Evolutionary conservation across 2,329 filamentous ascomycete species (phyloP).

Genomic region (Cordyceps militaris): DNA sequence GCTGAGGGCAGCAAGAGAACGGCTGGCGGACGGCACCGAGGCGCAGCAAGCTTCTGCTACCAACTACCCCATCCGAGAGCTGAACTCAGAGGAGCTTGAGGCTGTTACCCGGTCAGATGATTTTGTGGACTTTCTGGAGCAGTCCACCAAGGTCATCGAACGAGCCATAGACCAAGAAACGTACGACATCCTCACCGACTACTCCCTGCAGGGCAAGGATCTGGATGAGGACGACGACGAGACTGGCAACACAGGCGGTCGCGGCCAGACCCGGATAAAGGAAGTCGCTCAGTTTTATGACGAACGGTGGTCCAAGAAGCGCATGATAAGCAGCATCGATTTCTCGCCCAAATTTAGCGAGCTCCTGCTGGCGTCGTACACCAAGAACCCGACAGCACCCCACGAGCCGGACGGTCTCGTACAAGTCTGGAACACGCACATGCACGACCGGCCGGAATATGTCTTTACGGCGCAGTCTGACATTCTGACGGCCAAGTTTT

Average conservation of each 20-base stretch:
- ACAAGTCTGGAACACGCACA: constrained; percentile 94
- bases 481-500: constrained; percentile 91
- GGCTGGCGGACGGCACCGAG: constrained; percentile 39
- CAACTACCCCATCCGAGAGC: constrained; percentile 70
- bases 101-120: constrained; percentile 89
- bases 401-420: constrained; percentile 90
- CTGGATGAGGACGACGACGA: constrained; percentile 79
- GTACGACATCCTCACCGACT: constrained; percentile 93
- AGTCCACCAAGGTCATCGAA: constrained; percentile 95
- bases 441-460: constrained; percentile 91
- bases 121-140: constrained; percentile 90
- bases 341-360: constrained; percentile 96
- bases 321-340: constrained; percentile 91
- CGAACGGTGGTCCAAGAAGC: constrained; percentile 92
- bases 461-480: constrained; percentile 95
- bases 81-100: constrained; percentile 78
- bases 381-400: constrained; percentile 91
- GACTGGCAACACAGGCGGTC: constrained; percentile 59
- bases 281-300: constrained; percentile 93
- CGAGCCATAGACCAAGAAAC: constrained; percentile 82
- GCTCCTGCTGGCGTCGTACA: constrained; percentile 88
- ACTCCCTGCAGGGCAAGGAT: constrained; percentile 72
- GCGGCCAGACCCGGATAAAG: constrained; percentile 68
- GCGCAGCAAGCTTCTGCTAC: constrained; percentile 22
- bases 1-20: constrained; percentile 62